Percentiles rank a stretch among this genome's conserved stretches.
phyloP scores from a whole-genome alignment of 345 rosid species.

The Eucalyptus grandis region DNA sequence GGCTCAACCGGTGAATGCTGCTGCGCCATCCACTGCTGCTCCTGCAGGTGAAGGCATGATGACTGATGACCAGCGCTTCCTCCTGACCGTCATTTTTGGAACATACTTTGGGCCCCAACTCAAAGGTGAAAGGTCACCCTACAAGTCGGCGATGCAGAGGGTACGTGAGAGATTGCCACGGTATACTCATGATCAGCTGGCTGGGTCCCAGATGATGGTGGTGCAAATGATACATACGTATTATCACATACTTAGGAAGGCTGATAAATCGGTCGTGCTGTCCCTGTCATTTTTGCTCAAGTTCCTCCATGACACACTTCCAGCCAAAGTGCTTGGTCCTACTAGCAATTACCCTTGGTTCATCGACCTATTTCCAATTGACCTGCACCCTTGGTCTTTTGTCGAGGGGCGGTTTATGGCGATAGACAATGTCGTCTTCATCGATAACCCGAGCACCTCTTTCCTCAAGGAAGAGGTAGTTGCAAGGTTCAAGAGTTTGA shows the following conservation, averaged over 20 bases:
- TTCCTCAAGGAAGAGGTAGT: neutral
- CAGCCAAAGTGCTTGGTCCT: neutral
- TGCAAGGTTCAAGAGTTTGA: neutral
- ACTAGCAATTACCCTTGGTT: neutral
- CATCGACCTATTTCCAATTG: neutral
- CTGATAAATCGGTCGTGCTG: rapidly evolving
- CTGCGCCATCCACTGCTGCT: neutral
- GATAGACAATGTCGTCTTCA: neutral
- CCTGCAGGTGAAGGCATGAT: neutral
- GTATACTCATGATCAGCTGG: neutral
- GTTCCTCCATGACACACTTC: neutral
- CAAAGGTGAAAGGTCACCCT: neutral
- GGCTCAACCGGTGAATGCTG: neutral
- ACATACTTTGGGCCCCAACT: neutral
- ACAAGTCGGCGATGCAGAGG: neutral
- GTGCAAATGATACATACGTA: rapidly evolving
- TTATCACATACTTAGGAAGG: neutral
- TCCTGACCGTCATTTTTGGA: neutral
- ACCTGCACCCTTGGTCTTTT: neutral
- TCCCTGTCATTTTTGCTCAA: neutral
- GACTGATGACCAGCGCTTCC: neutral
- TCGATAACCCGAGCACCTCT: neutral
- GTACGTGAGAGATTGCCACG: neutral
- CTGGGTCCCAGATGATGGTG: neutral
- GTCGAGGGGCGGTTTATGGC: neutral